Conservation (phyloP, 306 rosid species). For the Echinosophora koreensis region DNA sequence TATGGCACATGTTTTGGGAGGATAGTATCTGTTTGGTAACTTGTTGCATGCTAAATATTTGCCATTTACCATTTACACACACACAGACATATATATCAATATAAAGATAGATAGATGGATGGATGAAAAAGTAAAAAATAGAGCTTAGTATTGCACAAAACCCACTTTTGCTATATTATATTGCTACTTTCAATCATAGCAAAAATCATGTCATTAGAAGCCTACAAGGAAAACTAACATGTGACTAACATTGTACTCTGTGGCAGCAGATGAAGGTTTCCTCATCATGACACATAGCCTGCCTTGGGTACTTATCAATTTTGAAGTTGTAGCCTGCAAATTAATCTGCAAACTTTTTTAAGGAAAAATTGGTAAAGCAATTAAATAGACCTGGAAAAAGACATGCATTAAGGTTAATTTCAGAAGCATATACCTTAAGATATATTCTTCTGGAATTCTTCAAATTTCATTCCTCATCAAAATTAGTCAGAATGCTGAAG, state of each 20-base stretch:
- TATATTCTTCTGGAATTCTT: no score
- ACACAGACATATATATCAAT: no score
- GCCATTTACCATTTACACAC: not conserved
- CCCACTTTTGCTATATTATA: not conserved
- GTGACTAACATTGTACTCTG: constrained; percentile 10
- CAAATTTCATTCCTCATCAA: no score
- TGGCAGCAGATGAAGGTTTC: not conserved
- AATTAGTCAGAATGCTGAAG: not conserved
- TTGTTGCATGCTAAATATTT: not conserved
- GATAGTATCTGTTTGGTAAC: not conserved
- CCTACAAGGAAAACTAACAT: not conserved
- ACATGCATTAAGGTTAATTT: not conserved
- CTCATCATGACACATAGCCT: not conserved
- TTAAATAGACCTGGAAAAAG: not conserved
- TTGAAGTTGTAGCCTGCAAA: not conserved
- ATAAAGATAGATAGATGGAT: no score
- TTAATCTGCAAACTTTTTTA: not conserved
- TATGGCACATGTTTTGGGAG: not conserved
- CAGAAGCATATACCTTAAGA: not conserved
- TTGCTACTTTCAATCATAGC: not conserved
- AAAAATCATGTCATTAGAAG: not conserved
- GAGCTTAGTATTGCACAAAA: no score
- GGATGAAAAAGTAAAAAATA: no score
- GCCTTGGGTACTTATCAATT: not conserved
- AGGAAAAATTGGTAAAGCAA: not conserved